Base-by-base conservation (phyloP, 768 basidiomycete genomes). In the Cyathus striatus region DNA sequence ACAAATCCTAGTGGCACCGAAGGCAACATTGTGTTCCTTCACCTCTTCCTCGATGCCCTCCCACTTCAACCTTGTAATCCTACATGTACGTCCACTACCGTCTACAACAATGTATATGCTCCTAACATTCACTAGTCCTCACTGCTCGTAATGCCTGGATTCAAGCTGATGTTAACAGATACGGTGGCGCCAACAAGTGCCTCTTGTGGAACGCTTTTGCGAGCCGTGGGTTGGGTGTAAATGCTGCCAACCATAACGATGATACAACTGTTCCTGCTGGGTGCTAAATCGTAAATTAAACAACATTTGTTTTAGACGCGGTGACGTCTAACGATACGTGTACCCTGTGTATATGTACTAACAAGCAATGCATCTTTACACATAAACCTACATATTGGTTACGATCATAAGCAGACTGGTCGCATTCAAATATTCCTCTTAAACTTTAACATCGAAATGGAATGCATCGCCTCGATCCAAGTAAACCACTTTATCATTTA, bases 1-100 rank as follows among this genome's bases (percentile, higher is more conserved):
- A 72, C 70, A 2, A 63, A 76, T 50, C 62, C 73, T 1, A 54
- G 58, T 7, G 60, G 62, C 13, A 48, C 50, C 0, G 65, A 61
- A 41, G 78, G 78, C n/a, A 78, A 78, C 50, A 59, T 72, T 21
- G 66, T 78, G 5, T 78, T 63, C 62, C 60, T 77, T 45, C 72
- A 72, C 46, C 64, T 76, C 18, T 70, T 79, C 56, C 63, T 78
- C 37, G 73, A 73, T 50, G 62, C 72, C 0, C 64, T 79, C n/a
- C 52, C 68, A 12, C 51, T 78, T 20, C 72, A 76, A 47, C 69
- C 69, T 18, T 72, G 70, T 49, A 65, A 73, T 53, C 77, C 78
- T 6, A 74, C 73, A 7, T 71, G 74, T 74, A 42, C 36, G 73
- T 60, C 6, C 42, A 7, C 21, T 20, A 6, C 48, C 27, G 25